A percentile compares a stretch with the other conserved stretches of the same genome.
Evolutionary conservation across 495 filamentous ascomycete species (phyloP).

Genomic region (Daldinia vernicosa): DNA sequence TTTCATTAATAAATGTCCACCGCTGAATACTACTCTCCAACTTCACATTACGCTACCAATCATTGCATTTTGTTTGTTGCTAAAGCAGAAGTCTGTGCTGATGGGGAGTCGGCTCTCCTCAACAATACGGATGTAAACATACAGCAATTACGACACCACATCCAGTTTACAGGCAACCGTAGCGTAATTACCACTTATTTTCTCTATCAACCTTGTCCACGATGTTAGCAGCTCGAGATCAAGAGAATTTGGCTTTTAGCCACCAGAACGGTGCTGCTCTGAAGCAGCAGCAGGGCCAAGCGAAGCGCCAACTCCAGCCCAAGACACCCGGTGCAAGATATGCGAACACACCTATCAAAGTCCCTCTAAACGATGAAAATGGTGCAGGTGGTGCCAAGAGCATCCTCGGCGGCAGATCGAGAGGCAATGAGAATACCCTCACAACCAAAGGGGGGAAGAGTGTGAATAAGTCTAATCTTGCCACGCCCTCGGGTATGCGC

Average conservation of each 20-base stretch:
- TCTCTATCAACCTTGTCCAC: conserved; percentile 11
- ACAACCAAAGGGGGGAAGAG: conserved; percentile 66
- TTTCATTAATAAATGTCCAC: conserved; percentile 14
- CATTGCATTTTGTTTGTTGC: not conserved
- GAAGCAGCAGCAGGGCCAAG: conserved; percentile 73
- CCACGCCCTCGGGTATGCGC: conserved; percentile 82
- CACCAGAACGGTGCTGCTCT: conserved; percentile 79
- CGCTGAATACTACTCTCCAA: conserved; percentile 1
- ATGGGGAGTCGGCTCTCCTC: conserved; percentile 16
- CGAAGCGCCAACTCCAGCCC: conserved; percentile 65
- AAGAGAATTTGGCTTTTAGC: conserved; percentile 83
- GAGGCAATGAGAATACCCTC: conserved; percentile 69
- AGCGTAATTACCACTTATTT: not conserved
- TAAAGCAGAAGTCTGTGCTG: conserved; percentile 18
- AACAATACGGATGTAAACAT: conserved; percentile 28
- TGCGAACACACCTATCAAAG: conserved; percentile 85
- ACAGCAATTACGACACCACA: conserved; percentile 22
- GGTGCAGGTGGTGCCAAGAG: conserved; percentile 61
- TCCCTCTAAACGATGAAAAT: conserved; percentile 90
- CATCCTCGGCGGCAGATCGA: conserved; percentile 61
- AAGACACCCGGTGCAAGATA: conserved; percentile 82
- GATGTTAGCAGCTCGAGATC: conserved; percentile 84
- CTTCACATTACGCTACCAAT: conserved; percentile 12
- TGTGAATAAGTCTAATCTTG: conserved; percentile 64
- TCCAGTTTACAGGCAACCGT: not conserved